These are phyloP conservation scores for Telfairia occidentalis DNA, from an alignment of 331 rosid species.

Conservation along the genomic window DNA sequence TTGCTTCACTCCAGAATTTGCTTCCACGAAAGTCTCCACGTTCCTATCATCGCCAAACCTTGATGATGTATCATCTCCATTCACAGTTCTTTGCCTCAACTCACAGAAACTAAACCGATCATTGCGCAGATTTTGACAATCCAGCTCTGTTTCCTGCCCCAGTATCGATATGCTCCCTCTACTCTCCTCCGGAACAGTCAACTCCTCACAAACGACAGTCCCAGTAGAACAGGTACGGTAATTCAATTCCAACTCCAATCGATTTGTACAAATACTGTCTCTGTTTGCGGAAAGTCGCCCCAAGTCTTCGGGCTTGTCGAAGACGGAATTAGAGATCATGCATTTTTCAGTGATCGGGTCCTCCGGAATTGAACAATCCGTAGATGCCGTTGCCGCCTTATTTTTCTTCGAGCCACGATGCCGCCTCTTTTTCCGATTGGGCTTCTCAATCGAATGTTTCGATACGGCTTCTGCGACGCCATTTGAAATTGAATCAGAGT, in stretches of 20 bases:
- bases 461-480: neutral
- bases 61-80: conserved; percentile 36
- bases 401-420: conserved; percentile 40
- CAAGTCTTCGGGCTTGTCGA: conserved; percentile 6
- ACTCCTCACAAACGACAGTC: conserved; percentile 34
- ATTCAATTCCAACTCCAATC: conserved; percentile 36
- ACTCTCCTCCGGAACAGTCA: conserved; percentile 18
- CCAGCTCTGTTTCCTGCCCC: conserved; percentile 25
- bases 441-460: conserved; percentile 4
- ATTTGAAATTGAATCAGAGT: neutral
- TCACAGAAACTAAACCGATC: conserved; percentile 51
- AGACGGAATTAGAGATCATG: conserved; percentile 9
- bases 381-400: conserved; percentile 12
- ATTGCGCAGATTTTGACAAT: conserved; percentile 22
- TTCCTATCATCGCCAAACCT: conserved; percentile 20
- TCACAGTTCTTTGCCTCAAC: conserved; percentile 69
- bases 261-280: conserved; percentile 9
- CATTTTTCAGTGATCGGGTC: conserved; percentile 21
- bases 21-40: conserved; percentile 22
- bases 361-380: conserved; percentile 29
- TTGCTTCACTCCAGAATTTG: conserved; percentile 30
- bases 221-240: conserved; percentile 15
- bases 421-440: conserved; percentile 44
- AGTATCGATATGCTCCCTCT: conserved; percentile 22
- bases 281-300: neutral